Conservation (phyloP, 495 filamentous ascomycete genomes). For the Aspergillus saccharolyticus region DNA sequence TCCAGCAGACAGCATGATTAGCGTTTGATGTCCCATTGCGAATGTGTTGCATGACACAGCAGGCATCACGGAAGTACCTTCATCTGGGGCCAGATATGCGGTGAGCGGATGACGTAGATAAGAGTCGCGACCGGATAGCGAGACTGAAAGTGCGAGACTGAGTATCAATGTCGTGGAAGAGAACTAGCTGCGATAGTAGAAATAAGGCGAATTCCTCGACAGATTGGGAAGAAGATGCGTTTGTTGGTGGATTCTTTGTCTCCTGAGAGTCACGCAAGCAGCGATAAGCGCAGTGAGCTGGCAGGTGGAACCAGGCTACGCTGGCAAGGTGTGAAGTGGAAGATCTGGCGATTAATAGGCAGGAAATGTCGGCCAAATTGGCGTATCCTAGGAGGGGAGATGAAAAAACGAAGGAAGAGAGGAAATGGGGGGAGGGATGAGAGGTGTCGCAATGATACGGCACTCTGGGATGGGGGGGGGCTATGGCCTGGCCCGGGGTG, state of each 20-base stretch:
- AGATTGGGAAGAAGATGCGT: neutral
- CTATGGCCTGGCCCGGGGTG: constrained; percentile 5
- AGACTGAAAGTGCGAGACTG: neutral
- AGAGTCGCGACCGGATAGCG: neutral
- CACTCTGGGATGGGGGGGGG: neutral
- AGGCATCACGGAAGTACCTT: constrained; percentile 16
- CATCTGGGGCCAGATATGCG: constrained; percentile 20
- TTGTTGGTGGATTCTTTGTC: constrained; percentile 8
- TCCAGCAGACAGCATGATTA: neutral
- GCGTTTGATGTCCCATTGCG: neutral
- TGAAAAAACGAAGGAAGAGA: constrained; percentile 10
- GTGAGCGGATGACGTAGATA: constrained; percentile 6
- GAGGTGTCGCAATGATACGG: constrained; percentile 13
- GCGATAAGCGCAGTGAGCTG: constrained; percentile 21
- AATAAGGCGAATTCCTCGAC: neutral
- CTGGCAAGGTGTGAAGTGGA: constrained; percentile 6
- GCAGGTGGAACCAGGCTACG: constrained; percentile 11
- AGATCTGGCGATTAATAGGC: constrained; percentile 10
- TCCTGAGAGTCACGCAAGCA: constrained; percentile 11
- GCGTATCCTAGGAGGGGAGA: constrained; percentile 12
- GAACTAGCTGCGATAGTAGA: neutral
- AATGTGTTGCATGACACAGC: neutral
- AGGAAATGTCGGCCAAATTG: constrained; percentile 1
- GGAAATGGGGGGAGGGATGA: constrained; percentile 10
- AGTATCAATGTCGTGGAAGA: neutral